Evolutionary conservation across 257 asterid species (phyloP), one percentile per base, ranked within the genome.

Genomic region (Solanum bulbocastanum): DNA sequence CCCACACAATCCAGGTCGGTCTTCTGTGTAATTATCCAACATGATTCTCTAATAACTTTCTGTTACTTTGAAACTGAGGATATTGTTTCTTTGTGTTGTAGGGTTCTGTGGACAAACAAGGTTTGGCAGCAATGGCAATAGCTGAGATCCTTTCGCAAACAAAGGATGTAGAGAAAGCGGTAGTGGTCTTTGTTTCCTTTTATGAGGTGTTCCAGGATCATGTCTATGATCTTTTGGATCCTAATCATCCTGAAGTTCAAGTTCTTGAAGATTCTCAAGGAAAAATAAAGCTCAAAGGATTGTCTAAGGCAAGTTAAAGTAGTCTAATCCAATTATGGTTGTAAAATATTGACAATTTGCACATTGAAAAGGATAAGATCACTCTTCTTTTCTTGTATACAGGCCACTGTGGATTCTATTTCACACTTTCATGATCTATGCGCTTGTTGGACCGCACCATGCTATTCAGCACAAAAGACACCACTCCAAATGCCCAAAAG

Each of bases 261-360:
- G 94, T 96, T 46, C 79, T 96, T 22, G 98, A 93, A 82, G 96
- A 93, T 89, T 93, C 93, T 71, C 95, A 89, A 11, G 98, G 98
- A 33, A 93, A 89, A 91, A 89, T 93, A 88, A 96, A 94, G 83
- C 93, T 97, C 23, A 95, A 92, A 90, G 98, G 98, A 74, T 96
- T 97, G 87, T 94, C 98, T 46, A 90, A 91, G 94, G 99, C 91
- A 94, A 90, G 93, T 88, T 85, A 79, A 52, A 30, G 18, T 40
- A 52, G 30, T 40, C 40, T 66, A 14, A 30, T 14, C 18, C 14
- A 83, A 23, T 68, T 42, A 18, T 40, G 83, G 83, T 30, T 42
- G 74, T 86, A 71, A 42, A 69, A 56, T 6, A 10, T 40, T 78
- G 85, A 27, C 42, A 40, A 33, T 44, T 58, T 56, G 69, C 74